Base-by-base conservation (phyloP, 768 basidiomycete genomes). In the Lactarius deliciosus region DNA sequence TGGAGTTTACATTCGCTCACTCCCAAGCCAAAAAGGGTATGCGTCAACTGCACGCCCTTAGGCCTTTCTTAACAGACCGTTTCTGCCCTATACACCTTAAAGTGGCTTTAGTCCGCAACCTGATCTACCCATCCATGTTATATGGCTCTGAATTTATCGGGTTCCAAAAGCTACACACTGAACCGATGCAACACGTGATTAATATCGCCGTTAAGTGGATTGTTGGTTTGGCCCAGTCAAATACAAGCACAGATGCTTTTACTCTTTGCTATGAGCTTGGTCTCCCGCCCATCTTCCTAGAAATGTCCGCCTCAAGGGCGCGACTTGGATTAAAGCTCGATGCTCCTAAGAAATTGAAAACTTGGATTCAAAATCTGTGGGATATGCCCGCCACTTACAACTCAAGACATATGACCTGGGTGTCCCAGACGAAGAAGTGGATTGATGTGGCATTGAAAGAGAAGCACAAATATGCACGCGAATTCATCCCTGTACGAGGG, bases 361-460 rank as follows among this genome's bases (percentile, higher is more conserved):
- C 45, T 45, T 45, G 45, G 45, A 45, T 45, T n/a, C 45, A 45
- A 0, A 9, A 1, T 0, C 45, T 45, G 1, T 45, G 9, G 18
- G 10, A n/a, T 18, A 9, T 3, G 20, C 45, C 20, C 0, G n/a
- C 45, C 8, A n/a, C 20, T 0, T n/a, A 9, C 9, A 8, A 8
- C 1, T n/a, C 45, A 0, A 0, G 20, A 9, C 45, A 45, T 1
- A 20, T n/a, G 45, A 45, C 45, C 0, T 45, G 45, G 45, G 45
- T 45, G 45, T 9, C 45, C 1, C 45, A 45, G 45, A 45, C 45
- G 0, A 45, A 45, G 20, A 45, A 45, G 10, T 45, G 45, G 45
- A 7, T 45, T 3, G 5, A n/a, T 0, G 2, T n/a, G 45, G 45
- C 20, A 3, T 20, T n/a, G 9, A 45, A 10, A 0, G 45, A 45